phyloP scores from a whole-genome alignment of 768 basidiomycete genomes.

The Podaxis sp. region DNA sequence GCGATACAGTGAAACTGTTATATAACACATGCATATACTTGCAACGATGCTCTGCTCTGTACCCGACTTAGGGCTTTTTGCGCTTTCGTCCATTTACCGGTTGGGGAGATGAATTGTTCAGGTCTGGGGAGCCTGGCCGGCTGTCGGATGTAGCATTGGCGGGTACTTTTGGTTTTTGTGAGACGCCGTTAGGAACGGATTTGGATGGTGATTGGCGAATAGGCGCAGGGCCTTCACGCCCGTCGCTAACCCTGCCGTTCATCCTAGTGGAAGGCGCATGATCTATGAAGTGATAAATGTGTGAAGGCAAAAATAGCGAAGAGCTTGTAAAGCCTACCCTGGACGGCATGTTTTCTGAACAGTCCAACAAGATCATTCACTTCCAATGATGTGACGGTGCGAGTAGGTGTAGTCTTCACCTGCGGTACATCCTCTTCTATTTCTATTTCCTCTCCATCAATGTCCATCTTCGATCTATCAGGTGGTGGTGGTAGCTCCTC shows the following conservation, averaged over 20 bases:
- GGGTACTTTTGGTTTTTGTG: constrained; percentile 3
- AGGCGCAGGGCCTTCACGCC: not conserved
- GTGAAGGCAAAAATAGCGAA: not conserved
- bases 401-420: constrained; percentile 10
- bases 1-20: constrained; percentile 6
- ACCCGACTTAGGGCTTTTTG: constrained; percentile 38
- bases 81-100: constrained; percentile 47
- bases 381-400: constrained; percentile 2
- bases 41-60: constrained; percentile 16
- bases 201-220: not conserved
- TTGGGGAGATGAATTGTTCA: constrained; percentile 15
- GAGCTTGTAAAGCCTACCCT: not conserved
- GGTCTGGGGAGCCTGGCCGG: constrained; percentile 8
- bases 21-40: constrained; percentile 6
- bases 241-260: not conserved
- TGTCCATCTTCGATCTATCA: constrained; percentile 15
- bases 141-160: not conserved
- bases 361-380: constrained; percentile 9
- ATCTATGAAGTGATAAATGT: not conserved
- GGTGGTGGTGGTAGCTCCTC: constrained; percentile 5
- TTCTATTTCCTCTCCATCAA: constrained; percentile 35
- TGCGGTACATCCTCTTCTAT: constrained; percentile 39
- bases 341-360: constrained; percentile 10
- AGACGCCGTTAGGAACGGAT: not conserved
- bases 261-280: not conserved